Evolutionary conservation across 257 asterid genomes (phyloP), one percentile per base, ranked within the genome.

Genomic region (Plantago major): DNA sequence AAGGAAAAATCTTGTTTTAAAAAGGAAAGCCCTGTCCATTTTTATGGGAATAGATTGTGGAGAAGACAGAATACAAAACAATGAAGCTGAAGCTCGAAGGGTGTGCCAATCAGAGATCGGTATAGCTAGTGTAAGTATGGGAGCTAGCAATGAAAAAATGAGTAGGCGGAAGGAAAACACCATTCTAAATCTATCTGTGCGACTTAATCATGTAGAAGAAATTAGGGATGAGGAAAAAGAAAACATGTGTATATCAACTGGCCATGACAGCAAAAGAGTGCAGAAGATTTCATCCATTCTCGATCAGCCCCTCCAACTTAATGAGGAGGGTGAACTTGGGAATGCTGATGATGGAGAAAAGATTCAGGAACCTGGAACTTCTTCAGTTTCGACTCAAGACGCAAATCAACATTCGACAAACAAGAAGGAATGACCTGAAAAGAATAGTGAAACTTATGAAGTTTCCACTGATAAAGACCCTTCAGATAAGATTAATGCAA

Each of bases 11-110:
- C 88, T 77, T 74, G 45, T 73, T 71, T 71, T 68, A 3, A 79
- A 73, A 74, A 84, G 78, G 87, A 78, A 79, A 69, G 91, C 80
- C 66, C 70, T 91, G 64, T 61, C 77, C 63, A 50, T 12, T 60
- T 91, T 91, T 72, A 68, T 83, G 60, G 82, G 76, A 69, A 9
- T 53, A 16, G 73, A 58, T 47, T 53, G 69, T 48, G 78, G 51
- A 48, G 62, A 71, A 60, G 69, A 42, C 68, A 44, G 56, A 37
- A 67, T 52, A 73, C 70, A 54, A 69, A 51, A 26, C 28, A 63
- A 67, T 65, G 68, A 52, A 57, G 66, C 55, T 57, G 70, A 73
- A 50, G 42, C 17, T 57, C 63, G 67, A 58, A 76, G 45, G 54
- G 33, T 19, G 12, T 18, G 26, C 53, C 77, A 62, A 56, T 64